phyloP scores from a whole-genome alignment of 2,329 filamentous ascomycete genomes.

The Cercospora sesami region DNA sequence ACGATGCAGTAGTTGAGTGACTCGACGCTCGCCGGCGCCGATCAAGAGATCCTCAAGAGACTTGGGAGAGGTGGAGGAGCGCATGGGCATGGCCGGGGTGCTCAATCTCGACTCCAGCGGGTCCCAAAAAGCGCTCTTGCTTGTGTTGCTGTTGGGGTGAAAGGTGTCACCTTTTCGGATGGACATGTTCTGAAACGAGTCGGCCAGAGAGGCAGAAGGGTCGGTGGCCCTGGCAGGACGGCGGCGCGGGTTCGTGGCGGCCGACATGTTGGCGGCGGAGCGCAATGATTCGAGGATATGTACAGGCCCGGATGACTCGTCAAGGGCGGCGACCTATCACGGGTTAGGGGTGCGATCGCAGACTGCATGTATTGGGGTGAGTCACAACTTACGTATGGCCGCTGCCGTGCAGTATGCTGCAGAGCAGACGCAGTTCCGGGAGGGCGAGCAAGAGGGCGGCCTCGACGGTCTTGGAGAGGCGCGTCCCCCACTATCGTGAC shows the following conservation, averaged over 20 bases:
- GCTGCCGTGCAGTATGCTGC: background rate
- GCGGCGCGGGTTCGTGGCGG: conserved; percentile 48
- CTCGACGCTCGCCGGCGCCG: conserved; percentile 48
- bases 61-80: conserved; percentile 52
- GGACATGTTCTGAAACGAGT: conserved; percentile 45
- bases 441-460: conserved; percentile 4
- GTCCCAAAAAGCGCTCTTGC: conserved; percentile 43
- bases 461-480: background rate
- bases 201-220: conserved; percentile 40
- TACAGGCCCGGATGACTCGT: conserved; percentile 21
- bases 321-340: conserved; percentile 21
- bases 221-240: conserved; percentile 42
- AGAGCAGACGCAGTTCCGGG: background rate
- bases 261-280: conserved; percentile 30
- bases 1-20: conserved; percentile 46
- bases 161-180: conserved; percentile 54
- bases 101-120: conserved; percentile 34
- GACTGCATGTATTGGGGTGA: conserved; percentile 18
- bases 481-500: background rate
- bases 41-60: conserved; percentile 51
- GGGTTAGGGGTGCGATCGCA: conserved; percentile 19
- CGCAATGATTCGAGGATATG: conserved; percentile 23
- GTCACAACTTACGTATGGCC: conserved; percentile 19
- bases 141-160: conserved; percentile 47
- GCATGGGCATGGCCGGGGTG: conserved; percentile 45